Conservation (phyloP, 73 alveolate genomes). For the Urostyla sp. region DNA sequence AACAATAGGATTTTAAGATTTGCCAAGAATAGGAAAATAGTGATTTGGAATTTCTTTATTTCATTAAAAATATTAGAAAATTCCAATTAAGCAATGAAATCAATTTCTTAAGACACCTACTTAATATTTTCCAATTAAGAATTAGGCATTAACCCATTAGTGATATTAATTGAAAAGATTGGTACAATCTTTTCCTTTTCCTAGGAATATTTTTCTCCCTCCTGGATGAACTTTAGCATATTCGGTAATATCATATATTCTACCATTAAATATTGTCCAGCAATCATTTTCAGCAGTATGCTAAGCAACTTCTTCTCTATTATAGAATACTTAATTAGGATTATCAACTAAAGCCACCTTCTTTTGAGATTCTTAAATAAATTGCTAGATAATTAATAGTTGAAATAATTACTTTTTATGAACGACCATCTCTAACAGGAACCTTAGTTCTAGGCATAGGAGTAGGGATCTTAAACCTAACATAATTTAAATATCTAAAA, state of each 20-base stretch:
- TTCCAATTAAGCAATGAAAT: neutral
- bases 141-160: conserved; percentile 91
- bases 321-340: conserved; percentile 54
- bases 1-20: neutral
- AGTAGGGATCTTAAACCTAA: too few species aligned
- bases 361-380: conserved; percentile 1
- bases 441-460: conserved; percentile 63
- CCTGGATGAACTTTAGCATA: conserved; percentile 82
- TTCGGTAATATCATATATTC: conserved; percentile 67
- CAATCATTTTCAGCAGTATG: conserved; percentile 64
- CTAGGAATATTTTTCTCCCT: conserved; percentile 80
- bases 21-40: neutral
- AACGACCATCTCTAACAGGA: conserved; percentile 72
- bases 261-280: conserved; percentile 76
- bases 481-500: neutral
- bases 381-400: conserved; percentile 3
- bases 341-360: conserved; percentile 15
- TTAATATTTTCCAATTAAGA: conserved; percentile 78
- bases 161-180: conserved; percentile 84
- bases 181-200: conserved; percentile 95
- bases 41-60: neutral
- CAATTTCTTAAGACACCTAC: conserved; percentile 74
- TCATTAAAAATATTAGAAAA: neutral
- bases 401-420: conserved; percentile 28
- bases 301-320: conserved; percentile 55